Conservation (phyloP, 202 grass and related monocot genomes). For the Setaria italica region DNA sequence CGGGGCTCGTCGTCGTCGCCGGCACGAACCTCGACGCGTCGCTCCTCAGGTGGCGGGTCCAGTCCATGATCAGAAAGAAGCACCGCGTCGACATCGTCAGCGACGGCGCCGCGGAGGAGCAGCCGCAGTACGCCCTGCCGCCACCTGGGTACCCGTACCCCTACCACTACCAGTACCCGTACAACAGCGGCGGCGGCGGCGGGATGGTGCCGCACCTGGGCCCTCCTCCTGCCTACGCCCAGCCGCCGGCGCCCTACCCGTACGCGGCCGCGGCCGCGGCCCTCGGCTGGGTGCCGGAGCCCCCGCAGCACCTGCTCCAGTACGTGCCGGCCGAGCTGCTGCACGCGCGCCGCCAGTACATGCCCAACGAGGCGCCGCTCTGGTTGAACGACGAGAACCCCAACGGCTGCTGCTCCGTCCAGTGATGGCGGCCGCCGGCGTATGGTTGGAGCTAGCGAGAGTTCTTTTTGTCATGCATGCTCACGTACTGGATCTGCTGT, state of each 20-base stretch:
- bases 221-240: not conserved
- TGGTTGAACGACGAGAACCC: conserved; percentile 1
- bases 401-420: conserved; percentile 27
- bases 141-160: not conserved
- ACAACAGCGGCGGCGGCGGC: not conserved
- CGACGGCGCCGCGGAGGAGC: not conserved
- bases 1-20: conserved; percentile 20
- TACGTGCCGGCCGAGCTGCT: not conserved
- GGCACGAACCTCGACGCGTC: conserved; percentile 13
- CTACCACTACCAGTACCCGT: not conserved
- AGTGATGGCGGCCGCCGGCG: conserved; percentile 5
- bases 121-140: not conserved
- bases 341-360: not conserved
- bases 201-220: not conserved
- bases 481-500: not conserved
- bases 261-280: not conserved
- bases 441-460: not conserved
- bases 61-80: not conserved
- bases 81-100: conserved; percentile 3
- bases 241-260: not conserved
- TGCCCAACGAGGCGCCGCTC: not conserved
- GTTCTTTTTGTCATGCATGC: not conserved
- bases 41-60: not conserved
- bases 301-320: not conserved
- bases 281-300: not conserved